Evolutionary conservation across 2,329 filamentous ascomycete genomes (phyloP), one percentile per base, ranked within the genome.

Genomic region (Didymella segeticola): DNA sequence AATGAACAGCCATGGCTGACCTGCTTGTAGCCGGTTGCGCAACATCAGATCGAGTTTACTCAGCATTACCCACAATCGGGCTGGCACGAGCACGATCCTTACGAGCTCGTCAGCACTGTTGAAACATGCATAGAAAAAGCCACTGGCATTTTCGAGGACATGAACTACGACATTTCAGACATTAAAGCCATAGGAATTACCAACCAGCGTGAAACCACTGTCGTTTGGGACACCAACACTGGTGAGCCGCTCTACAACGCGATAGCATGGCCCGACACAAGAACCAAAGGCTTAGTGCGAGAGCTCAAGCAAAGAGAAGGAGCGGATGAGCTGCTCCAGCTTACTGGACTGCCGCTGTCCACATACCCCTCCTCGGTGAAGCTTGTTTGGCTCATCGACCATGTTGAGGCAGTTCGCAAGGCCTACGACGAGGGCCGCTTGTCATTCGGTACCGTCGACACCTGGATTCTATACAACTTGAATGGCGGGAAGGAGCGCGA

Each of bases 341-440:
- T 90, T 34, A 93, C 90, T 70, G 92, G 92, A 47, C 82, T 96
- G 37, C 92, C 91, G 11, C 81, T 96, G 26, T 95, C 90, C 30
- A 96, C 91, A 48, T 96, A 96, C 73, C 91, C 91, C 2, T 93
- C 91, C 22, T 90, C 89, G 47, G 88, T 92, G 58, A 96, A 96
- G 78, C 81, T 96, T 11, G 75, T 89, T 47, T 96, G 92, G 92
- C 82, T 96, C 63, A 80, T 96, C 49, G 82, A 87, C 52, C 88
- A 96, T 66, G 81, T 87, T 14, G 80, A 86, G 11, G 81, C 82
- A 30, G 90, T 96, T 43, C 83, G 83, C 62, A 78, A 87, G 48
- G 89, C 89, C 1, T 95, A 96, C 73, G 87, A 92, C 9, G 87
- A 87, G 49, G 86, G 89, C 17, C 84, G 86, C 11, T 80, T 96